Evolutionary conservation across 2,329 filamentous ascomycete genomes (phyloP).

Genomic region (Simplicillium aogashimaense): DNA sequence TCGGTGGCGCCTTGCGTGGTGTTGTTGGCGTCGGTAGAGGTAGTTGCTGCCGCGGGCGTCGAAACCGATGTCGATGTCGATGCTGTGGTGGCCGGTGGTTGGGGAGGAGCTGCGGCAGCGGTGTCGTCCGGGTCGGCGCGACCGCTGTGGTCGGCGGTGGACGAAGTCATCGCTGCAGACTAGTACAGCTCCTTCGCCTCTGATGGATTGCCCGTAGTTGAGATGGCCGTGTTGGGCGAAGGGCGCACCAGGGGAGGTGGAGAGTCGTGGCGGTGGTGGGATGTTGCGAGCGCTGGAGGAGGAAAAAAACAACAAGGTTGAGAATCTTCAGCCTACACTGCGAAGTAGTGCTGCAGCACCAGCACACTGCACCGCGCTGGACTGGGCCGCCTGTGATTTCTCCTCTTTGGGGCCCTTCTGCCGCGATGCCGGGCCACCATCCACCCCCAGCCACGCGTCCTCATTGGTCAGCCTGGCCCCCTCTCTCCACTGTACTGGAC

Average conservation of each 20-base stretch:
- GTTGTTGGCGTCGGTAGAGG: background rate
- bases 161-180: conserved; percentile 53
- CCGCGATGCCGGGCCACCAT: too few species aligned
- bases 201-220: conserved; percentile 9
- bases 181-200: conserved; percentile 46
- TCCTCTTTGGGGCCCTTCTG: too few species aligned
- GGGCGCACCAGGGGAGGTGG: background rate
- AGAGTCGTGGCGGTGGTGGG: too few species aligned
- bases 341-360: too few species aligned
- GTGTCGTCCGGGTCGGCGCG: conserved; percentile 6
- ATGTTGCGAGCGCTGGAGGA: too few species aligned
- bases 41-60: conserved; percentile 5
- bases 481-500: too few species aligned
- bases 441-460: conserved; percentile 2
- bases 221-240: conserved; percentile 3
- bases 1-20: background rate
- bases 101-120: conserved; percentile 2
- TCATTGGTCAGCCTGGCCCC: conserved; percentile 11
- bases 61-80: conserved; percentile 10
- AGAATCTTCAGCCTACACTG: too few species aligned
- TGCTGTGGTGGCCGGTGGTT: conserved; percentile 9
- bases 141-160: conserved; percentile 31
- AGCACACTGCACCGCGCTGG: too few species aligned
- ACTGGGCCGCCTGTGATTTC: too few species aligned
- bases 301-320: too few species aligned